phyloP scores from a whole-genome alignment of 2,329 filamentous ascomycete genomes.

The Epichloe gansuensis region DNA sequence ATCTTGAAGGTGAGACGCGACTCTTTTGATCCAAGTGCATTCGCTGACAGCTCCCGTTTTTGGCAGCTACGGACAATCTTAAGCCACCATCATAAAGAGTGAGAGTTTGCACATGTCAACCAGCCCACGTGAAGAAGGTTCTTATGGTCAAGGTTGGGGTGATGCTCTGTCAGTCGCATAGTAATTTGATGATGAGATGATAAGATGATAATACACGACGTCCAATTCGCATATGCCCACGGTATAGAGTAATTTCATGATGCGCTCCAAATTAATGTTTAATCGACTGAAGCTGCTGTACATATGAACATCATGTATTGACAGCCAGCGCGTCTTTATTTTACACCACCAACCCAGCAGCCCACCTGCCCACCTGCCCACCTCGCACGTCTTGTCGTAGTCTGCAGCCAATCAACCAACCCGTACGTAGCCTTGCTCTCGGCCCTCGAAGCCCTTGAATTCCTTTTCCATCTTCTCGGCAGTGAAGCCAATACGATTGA shows the following conservation, averaged over 20 bases:
- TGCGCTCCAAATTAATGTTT: too few relatives aligned
- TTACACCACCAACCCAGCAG: not conserved
- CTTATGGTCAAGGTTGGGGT: not conserved
- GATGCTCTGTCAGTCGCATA: not conserved
- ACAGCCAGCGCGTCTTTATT: not conserved
- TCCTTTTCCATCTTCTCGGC: not conserved
- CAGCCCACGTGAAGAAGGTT: not conserved
- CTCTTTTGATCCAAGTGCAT: not conserved
- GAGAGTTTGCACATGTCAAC: not conserved
- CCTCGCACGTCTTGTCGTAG: not conserved
- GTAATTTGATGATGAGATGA: not conserved
- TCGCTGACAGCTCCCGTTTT: not conserved
- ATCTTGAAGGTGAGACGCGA: conserved; percentile 67
- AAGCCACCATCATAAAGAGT: conserved; percentile 57
- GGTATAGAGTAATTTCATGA: not conserved
- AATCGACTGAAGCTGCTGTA: too few relatives aligned
- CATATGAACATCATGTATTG: too few relatives aligned
- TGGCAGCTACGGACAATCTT: conserved; percentile 65
- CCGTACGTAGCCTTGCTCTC: conserved; percentile 20
- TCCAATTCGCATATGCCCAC: not conserved
- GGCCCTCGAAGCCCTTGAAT: not conserved
- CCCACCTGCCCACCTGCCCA: not conserved
- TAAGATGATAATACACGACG: not conserved
- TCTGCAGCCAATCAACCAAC: conserved; percentile 14
- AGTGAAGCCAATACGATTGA: not conserved